Evolutionary conservation across 371 early-diverging fungal genomes (phyloP), one percentile per base, ranked within the genome.

Genomic region (Mortierella sp.): DNA sequence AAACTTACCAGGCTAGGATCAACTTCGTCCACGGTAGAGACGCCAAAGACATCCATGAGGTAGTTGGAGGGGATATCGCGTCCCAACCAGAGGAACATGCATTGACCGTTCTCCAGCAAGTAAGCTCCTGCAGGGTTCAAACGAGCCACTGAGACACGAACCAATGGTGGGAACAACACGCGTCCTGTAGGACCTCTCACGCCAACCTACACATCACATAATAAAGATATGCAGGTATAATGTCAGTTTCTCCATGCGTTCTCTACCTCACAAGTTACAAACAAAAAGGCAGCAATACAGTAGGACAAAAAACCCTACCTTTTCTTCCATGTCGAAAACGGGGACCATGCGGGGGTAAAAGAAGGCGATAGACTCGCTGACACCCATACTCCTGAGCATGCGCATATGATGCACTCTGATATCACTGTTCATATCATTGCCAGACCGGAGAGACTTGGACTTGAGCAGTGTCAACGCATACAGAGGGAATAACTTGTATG

Each of bases 401-500:
- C 96, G 90, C 96, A 99, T 94, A 55, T 89, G 88, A 75, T 92
- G 89, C 21, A 97, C 95, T 21, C 99, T 94, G 71, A 89, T 81
- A 89, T 99, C 99, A 29, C 93, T 91, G 83, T 79, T 86, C 38
- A 76, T 77, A 21, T 74, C 73, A 79, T 80, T 88, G 91, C 95
- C 95, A 74, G 88, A 90, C 58, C 97, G 93, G 74, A 98, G 89
- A 0, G 95, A 93, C 27, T 89, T 90, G 63, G 93, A 92, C 82
- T 98, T 98, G 38, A 97, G 92, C 74, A 99, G 83, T 27, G 96
- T 90, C 55, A 98, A 92, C 4, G 94, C 90, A 89, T 96, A 98
- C 48, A 99, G 90, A n/a, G 99, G 99, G 74, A 96, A 91, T 75
- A 99, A 90, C 88, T 99, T 99, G 90, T 95, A 97, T 0, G 97